Conservation (phyloP, 768 basidiomycete genomes). For the Amanita pseudoporphyria region DNA sequence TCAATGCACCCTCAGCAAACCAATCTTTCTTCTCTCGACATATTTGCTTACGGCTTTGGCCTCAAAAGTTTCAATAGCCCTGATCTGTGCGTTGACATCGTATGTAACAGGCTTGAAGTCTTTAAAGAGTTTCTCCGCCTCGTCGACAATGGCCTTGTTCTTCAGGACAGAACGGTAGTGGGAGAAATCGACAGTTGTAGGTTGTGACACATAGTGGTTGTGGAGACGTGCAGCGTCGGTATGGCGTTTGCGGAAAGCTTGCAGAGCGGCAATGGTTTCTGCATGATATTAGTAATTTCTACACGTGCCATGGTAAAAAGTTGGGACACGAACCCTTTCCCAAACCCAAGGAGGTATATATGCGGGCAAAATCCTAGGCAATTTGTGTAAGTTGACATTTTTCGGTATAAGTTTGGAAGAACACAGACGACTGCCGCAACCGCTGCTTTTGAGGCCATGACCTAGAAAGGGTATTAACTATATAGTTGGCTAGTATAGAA, state of each 20-base stretch:
- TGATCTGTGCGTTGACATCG: conserved; percentile 81
- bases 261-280: conserved; percentile 88
- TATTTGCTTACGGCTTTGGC: conserved; percentile 67
- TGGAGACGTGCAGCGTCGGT: conserved; percentile 75
- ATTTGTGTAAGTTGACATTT: conserved; percentile 15
- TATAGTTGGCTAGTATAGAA: background rate
- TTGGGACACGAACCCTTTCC: conserved; percentile 63
- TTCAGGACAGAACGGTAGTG: conserved; percentile 89
- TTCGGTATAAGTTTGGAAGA: conserved; percentile 9
- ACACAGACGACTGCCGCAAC: conserved; percentile 52
- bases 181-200: conserved; percentile 80
- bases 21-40: background rate
- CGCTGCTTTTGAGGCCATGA: conserved; percentile 67
- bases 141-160: conserved; percentile 87
- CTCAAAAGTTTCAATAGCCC: conserved; percentile 96
- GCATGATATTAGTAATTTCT: conserved; percentile 5
- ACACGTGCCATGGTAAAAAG: background rate
- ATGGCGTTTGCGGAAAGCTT: conserved; percentile 95
- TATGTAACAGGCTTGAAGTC: conserved; percentile 94
- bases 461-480: conserved; percentile 7
- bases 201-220: conserved; percentile 52
- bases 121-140: conserved; percentile 82
- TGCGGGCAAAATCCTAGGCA: conserved; percentile 69
- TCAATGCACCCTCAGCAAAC: background rate
- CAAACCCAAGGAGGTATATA: conserved; percentile 74